Conservation (phyloP, 345 rosid genomes). For the Leavenworthia alabamica region DNA sequence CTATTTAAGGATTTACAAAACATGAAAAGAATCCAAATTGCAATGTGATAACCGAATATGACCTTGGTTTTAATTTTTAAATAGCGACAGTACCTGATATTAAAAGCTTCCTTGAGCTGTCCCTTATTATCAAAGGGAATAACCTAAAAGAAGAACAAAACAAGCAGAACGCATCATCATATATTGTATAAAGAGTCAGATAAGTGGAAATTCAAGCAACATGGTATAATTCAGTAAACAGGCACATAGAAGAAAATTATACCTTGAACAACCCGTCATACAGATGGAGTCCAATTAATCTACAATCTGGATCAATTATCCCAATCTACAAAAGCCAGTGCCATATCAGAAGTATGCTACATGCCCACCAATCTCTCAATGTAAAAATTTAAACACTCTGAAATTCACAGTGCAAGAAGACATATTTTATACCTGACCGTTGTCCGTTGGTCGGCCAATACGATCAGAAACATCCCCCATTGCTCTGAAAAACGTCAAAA, state of each 20-base stretch:
- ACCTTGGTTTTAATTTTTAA: no score
- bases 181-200: background rate
- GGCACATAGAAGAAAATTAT: background rate
- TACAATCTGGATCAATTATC: conserved; percentile 91
- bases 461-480: conserved; percentile 99
- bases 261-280: conserved; percentile 99
- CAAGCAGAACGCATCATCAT: background rate
- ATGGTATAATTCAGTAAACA: background rate
- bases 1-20: background rate
- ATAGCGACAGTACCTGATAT: conserved; percentile 75
- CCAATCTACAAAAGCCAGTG: conserved; percentile 52
- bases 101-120: conserved; percentile 95
- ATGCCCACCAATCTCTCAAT: background rate
- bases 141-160: conserved; percentile 46
- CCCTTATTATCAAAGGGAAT: conserved; percentile 98
- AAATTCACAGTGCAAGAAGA: background rate
- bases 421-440: conserved; percentile 68
- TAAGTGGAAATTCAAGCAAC: background rate
- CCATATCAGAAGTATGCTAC: conserved; percentile 1
- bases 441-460: conserved; percentile 92
- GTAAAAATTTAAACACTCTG: background rate
- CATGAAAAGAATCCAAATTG: background rate
- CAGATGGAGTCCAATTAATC: conserved; percentile 94
- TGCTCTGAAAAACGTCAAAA: conserved; percentile 48
- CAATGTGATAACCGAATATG: background rate